Base-by-base conservation (phyloP, 2,329 filamentous ascomycete species). In the Alternaria ethzedia region DNA sequence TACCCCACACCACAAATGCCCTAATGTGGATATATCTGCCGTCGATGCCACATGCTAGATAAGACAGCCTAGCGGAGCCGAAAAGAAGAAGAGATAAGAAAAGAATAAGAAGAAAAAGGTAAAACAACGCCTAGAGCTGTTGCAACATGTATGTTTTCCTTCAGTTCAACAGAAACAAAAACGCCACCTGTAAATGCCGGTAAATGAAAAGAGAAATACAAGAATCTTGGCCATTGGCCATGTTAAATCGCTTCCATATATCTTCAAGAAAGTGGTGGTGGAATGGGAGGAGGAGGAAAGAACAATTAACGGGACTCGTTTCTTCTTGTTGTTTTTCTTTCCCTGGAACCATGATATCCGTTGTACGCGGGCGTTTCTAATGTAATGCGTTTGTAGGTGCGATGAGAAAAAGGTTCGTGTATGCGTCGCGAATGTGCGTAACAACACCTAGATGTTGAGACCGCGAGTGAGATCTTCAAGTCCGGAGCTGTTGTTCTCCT, bases 401-500 rank as follows among this genome's bases (percentile, higher is more conserved):
- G 32, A 41, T 20, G 41, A 44, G 28, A 36, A 25, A 49, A 55
- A 30, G 20, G 36, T 51, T 56, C 28, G 26, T 25, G 41, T 50
- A 57, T 59, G 43, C 61, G 57, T 52, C 49, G 49, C 49, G 30
- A 52, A 44, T 64, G 51, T 51, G 57, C 44, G 46, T 47, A 13
- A 55, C 44, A 54, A 58, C 32, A 45, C 57, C 64, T 64, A 74
- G 17, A 74, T 67, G 56, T 73, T 72, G 26, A 74, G 69, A 10
- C 71, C 75, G 17, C 69, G 68, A 2, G 70, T 75, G 15, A 77
- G 65, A 32, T 76, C 73, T 55, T 71, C 68, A 45, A 76, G 65
- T 10, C 65, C 74, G 4, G 52, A 67, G 20, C 47, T 66, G 21
- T 55, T 57, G 36, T 65, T 72, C 60, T 69, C 65, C 41, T 68